Base-by-base conservation (phyloP, 2,329 filamentous ascomycete species). In the Monosporascus cannonballus region DNA sequence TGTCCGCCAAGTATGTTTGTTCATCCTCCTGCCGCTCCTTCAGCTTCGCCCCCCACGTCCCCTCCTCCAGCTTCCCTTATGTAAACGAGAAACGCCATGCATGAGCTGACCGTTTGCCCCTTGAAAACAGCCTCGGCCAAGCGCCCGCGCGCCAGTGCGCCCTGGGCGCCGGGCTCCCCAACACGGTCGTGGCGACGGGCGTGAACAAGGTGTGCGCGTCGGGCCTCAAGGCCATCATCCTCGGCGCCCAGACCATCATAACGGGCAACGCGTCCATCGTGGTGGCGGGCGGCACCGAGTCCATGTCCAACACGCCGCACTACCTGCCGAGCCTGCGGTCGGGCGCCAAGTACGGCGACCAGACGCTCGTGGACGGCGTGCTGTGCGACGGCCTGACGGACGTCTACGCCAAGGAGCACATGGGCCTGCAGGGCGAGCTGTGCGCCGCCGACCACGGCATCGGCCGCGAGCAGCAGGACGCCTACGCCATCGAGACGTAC, bases 201-300 rank as follows among this genome's bases (percentile, higher is more conserved):
- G 84, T 99, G 68, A 99, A 99, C 86, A 99, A 99, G 79, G 94
- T 99, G 70, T 99, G 94, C 81, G 94, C 94, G 59, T 96, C 92
- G 9, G 86, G 87, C 45, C 78, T 96, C 70, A 99, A 99, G 80
- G 90, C 94, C 62, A 87, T 99, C 68, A 90, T 96, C 61, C 81
- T 99, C 56, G 94, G 89, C 62, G 90, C 93, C 49, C 94, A 97
- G 75, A 96, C 93, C 65, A 99, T 99, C 77, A 91, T 97, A 72
- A 96, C 92, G 51, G 93, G 94, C 62, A 96, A 90, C 69, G 93
- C 93, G 59, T 86, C 90, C 63, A 86, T 96, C 60, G 85, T 99
- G 59, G 90, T 99, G 55, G 94, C 92, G 60, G 94, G 92, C 68
- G 94, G 94, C 64, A 85, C 93, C 62, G 94, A 99, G 79, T 96